Conservation (phyloP, 805 yeast species). For the Candida gorgasii region DNA sequence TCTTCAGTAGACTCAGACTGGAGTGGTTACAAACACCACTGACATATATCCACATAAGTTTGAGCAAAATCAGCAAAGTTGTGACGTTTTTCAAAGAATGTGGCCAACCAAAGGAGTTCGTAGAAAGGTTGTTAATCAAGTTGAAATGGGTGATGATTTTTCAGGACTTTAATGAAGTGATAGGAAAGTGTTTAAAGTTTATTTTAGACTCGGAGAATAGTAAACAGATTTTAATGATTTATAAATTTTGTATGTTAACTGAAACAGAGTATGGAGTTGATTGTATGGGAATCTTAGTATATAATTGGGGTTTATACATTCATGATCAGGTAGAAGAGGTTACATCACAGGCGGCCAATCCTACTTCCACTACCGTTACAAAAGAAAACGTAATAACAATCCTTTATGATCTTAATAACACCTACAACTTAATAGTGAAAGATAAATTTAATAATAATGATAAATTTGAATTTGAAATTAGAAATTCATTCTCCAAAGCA, state of each 20-base stretch:
- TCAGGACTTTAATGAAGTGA: constrained; percentile 22
- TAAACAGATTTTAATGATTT: constrained; percentile 18
- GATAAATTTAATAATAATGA: constrained; percentile 18
- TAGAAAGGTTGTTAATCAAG: constrained; percentile 19
- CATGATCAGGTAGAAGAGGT: not conserved
- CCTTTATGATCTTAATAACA: constrained; percentile 2
- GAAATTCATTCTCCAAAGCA: constrained; percentile 26
- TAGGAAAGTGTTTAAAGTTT: constrained; percentile 22
- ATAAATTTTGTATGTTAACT: constrained; percentile 21
- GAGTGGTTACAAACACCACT: constrained; percentile 19
- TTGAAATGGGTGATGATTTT: constrained; percentile 35
- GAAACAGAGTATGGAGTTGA: constrained; percentile 22
- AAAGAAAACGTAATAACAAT: constrained; percentile 2
- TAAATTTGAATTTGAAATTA: constrained; percentile 31
- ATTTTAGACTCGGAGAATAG: constrained; percentile 17
- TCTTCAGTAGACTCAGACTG: constrained; percentile 18
- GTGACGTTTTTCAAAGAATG: constrained; percentile 22
- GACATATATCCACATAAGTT: constrained; percentile 17
- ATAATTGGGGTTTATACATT: constrained; percentile 27
- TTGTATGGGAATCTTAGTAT: constrained; percentile 20
- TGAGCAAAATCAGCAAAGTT: constrained; percentile 19
- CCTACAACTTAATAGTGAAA: constrained; percentile 5
- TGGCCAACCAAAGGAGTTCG: constrained; percentile 20
- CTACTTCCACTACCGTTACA: not conserved
- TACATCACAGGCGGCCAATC: not conserved